Percentiles rank a stretch among this genome's conserved stretches.
Evolutionary conservation across 257 asterid species (phyloP).

Genomic region (Avicennia marina): DNA sequence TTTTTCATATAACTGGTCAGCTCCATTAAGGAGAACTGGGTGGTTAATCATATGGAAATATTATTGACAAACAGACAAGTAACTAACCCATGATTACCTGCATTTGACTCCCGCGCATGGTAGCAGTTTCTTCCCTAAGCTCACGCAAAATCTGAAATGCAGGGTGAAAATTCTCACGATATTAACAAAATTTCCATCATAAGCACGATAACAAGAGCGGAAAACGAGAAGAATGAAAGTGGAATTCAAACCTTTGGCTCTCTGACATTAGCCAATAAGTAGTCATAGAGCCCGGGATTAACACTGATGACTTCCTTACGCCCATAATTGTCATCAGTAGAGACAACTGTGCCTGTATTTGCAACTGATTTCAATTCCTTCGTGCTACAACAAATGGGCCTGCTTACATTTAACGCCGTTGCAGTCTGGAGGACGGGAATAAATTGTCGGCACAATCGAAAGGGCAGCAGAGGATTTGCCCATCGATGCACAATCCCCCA

Average conservation of each 20-base stretch:
- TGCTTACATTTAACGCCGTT: conserved; percentile 11
- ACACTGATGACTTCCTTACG: conserved; percentile 75
- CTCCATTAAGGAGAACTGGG: neutral
- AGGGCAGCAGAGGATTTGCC: conserved; percentile 17
- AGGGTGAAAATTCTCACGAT: neutral
- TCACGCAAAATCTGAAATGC: conserved; percentile 61
- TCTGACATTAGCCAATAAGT: conserved; percentile 72
- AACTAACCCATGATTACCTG: conserved; percentile 42
- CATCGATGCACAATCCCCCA: conserved; percentile 24
- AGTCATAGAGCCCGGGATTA: conserved; percentile 64
- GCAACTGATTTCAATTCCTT: conserved; percentile 37
- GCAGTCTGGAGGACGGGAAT: conserved; percentile 15
- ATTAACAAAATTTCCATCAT: conserved; percentile 6
- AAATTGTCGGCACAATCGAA: conserved; percentile 10
- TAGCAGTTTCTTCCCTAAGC: conserved; percentile 91
- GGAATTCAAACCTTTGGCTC: conserved; percentile 62
- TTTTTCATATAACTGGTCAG: neutral
- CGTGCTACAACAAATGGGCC: conserved; percentile 1
- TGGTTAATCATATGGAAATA: neutral
- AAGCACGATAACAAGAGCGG: neutral
- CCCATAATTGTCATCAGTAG: conserved; percentile 55
- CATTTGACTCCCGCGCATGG: conserved; percentile 86
- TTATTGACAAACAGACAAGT: neutral
- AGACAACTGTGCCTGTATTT: conserved; percentile 32
- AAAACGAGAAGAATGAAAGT: neutral